phyloP scores from a whole-genome alignment of 2,329 filamentous ascomycete genomes.

The Plectosphaerella sp. region DNA sequence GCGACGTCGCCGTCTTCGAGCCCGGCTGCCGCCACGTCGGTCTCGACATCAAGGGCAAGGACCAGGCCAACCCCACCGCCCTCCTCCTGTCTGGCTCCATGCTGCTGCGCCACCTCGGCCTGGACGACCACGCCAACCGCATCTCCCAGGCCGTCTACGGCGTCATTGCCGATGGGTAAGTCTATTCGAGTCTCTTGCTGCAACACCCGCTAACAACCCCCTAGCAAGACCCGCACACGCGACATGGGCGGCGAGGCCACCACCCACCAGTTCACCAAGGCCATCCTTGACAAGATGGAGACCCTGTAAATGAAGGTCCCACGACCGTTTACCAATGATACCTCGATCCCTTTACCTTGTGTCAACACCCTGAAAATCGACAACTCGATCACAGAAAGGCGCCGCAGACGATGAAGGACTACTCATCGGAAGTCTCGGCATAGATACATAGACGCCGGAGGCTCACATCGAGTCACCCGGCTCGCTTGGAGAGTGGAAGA shows the following conservation, averaged over 20 bases:
- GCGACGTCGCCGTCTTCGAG: constrained; percentile 97
- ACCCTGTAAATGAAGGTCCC: constrained; percentile 43
- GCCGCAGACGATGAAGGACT: constrained; percentile 1
- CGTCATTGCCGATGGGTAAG: constrained; percentile 85
- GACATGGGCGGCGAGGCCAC: constrained; percentile 92
- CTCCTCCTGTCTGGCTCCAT: constrained; percentile 93
- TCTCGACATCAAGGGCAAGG: constrained; percentile 99
- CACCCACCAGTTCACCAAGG: constrained; percentile 92
- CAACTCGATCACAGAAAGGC: background rate
- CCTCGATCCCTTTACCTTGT: constrained; percentile 2
- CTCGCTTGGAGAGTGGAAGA: background rate
- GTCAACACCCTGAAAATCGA: background rate
- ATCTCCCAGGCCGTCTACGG: constrained; percentile 82
- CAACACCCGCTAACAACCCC: constrained; percentile 33
- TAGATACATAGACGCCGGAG: constrained; percentile 8
- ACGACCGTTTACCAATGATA: constrained; percentile 1
- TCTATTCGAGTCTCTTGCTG: constrained; percentile 12
- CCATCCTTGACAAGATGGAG: constrained; percentile 96
- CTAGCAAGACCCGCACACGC: constrained; percentile 78
- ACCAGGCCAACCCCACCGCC: constrained; percentile 97
- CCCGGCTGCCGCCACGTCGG: constrained; percentile 98
- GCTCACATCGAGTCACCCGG: too few relatives aligned
- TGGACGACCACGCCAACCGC: constrained; percentile 97
- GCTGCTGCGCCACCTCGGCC: constrained; percentile 93
- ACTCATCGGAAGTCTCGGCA: background rate